phyloP scores from a whole-genome alignment of 2,329 filamentous ascomycete genomes.

The Pyricularia grisea region DNA sequence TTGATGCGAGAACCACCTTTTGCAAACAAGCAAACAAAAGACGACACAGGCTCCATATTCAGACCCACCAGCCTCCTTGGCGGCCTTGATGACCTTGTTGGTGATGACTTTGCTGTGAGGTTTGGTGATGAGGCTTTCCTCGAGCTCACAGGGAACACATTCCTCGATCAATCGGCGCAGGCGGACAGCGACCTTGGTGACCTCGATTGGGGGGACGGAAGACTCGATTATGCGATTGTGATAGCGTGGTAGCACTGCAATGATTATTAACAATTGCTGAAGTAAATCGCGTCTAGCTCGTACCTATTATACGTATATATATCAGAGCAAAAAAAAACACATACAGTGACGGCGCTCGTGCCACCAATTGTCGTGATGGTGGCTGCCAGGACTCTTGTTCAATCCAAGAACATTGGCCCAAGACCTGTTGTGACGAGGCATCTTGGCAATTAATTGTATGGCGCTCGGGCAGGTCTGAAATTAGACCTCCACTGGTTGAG shows the following conservation, averaged over 20 bases:
- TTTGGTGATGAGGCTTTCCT: slow-evolving; percentile 62
- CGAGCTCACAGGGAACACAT: slow-evolving; percentile 82
- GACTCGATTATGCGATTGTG: slow-evolving; percentile 49
- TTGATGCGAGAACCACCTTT: slow-evolving; percentile 70
- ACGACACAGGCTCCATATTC: slow-evolving; percentile 74
- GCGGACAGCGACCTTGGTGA: slow-evolving; percentile 82
- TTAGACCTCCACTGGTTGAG: background rate
- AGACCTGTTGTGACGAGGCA: background rate
- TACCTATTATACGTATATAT: background rate
- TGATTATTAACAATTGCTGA: background rate
- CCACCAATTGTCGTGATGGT: slow-evolving; percentile 18
- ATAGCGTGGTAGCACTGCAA: slow-evolving; percentile 55
- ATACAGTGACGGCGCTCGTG: slow-evolving; percentile 19
- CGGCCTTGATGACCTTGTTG: slow-evolving; percentile 65
- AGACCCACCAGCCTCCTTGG: slow-evolving; percentile 68
- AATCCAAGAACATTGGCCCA: slow-evolving; percentile 21
- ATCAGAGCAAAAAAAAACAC: no score
- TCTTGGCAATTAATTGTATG: background rate
- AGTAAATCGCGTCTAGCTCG: background rate
- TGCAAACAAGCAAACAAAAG: slow-evolving; percentile 67
- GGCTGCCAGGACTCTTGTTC: slow-evolving; percentile 17
- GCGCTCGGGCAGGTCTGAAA: background rate
- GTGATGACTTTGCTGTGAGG: slow-evolving; percentile 86
- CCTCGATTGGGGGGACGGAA: slow-evolving; percentile 65
- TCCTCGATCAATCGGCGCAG: slow-evolving; percentile 86